phyloP scores from a whole-genome alignment of 164 flowering plant genomes.

The Tetrastigma voinierianum region DNA sequence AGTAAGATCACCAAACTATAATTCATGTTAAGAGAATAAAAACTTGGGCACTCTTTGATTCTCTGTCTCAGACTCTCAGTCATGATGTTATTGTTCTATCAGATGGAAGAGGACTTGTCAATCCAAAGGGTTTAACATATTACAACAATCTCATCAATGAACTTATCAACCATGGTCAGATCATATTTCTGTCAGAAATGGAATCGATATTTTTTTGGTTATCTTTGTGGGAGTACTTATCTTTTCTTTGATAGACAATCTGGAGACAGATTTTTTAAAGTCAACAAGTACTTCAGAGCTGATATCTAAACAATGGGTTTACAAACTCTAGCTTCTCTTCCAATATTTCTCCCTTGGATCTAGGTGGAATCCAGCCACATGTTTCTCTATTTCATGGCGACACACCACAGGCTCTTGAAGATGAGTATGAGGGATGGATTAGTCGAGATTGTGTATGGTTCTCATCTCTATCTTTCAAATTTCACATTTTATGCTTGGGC shows the following conservation, averaged over 20 bases:
- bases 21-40: neutral
- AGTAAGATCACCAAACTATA: conserved; percentile 24
- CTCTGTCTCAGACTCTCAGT: too few relatives aligned
- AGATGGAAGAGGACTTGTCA: conserved; percentile 78
- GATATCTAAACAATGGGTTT: too few relatives aligned
- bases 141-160: conserved; percentile 74
- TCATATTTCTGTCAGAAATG: neutral
- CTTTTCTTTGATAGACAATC: too few relatives aligned
- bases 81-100: neutral
- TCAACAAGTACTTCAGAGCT: too few relatives aligned
- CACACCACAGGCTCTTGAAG: conserved; percentile 75
- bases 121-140: conserved; percentile 65
- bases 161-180: conserved; percentile 44
- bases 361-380: conserved; percentile 71
- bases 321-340: neutral
- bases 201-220: neutral
- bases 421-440: conserved; percentile 77
- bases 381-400: conserved; percentile 52
- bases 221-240: too few relatives aligned
- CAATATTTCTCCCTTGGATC: neutral
- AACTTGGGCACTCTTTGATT: neutral
- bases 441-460: conserved; percentile 49
- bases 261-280: too few relatives aligned
- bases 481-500: neutral
- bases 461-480: neutral